Conservation (phyloP, 257 asterid genomes). For the Scutellaria barbata region DNA sequence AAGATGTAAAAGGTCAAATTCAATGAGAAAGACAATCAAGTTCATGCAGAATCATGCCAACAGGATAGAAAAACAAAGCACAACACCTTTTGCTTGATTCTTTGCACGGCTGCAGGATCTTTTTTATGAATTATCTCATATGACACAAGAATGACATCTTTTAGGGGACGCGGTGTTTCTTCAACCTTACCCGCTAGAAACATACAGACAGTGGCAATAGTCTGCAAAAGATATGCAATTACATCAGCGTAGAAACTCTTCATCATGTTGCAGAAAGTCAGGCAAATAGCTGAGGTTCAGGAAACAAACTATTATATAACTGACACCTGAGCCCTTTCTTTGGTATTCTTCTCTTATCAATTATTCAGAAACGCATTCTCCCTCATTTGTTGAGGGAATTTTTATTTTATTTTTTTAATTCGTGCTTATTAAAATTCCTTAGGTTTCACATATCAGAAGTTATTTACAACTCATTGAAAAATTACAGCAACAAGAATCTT, state of each 20-base stretch:
- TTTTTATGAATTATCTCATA: conserved; percentile 89
- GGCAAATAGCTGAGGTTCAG: neutral
- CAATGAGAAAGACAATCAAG: conserved; percentile 16
- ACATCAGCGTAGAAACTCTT: conserved; percentile 32
- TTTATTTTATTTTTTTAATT: neutral
- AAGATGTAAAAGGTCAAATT: neutral
- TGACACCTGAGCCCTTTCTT: conserved; percentile 19
- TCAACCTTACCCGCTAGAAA: conserved; percentile 99
- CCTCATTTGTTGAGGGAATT: neutral
- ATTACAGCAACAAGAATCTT: conserved; percentile 1
- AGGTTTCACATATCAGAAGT: neutral
- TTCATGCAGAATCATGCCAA: conserved; percentile 11
- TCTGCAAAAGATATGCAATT: conserved; percentile 50
- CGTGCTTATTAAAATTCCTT: neutral
- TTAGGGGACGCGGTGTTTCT: conserved; percentile 97
- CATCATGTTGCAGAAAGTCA: conserved; percentile 13
- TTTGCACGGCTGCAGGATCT: conserved; percentile 64
- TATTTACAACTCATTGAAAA: neutral
- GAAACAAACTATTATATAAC: conserved; percentile 8
- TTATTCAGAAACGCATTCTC: neutral
- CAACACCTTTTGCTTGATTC: conserved; percentile 87
- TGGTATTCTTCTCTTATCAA: conserved; percentile 1
- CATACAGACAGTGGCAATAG: conserved; percentile 96
- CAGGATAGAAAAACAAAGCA: conserved; percentile 22
- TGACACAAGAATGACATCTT: conserved; percentile 88